Base-by-base conservation (phyloP, 169 alveolate genomes). In the Plasmodium relictum region DNA sequence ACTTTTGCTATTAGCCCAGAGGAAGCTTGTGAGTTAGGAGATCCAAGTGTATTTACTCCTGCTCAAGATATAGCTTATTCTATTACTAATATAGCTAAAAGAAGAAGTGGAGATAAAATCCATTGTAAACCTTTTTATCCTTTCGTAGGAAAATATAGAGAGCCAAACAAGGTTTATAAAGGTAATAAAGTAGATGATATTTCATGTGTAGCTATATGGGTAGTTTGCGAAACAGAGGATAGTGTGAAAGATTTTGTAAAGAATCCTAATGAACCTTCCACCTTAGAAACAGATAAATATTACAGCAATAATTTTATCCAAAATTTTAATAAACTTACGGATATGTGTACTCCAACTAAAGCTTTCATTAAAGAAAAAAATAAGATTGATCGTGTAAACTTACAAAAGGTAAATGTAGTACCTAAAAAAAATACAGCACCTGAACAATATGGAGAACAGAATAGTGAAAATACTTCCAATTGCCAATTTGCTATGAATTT, bases 191-290 rank as follows among this genome's bases (percentile, higher is more conserved):
- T 85, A 9, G 95, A 92, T 72, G 95, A 92, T 80, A 92, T 92
- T 44, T 76, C 92, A 42, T 92, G 95, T 80, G 95, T 92, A 52
- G 95, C 95, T n/a, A 69, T 85, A 18, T 92, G 95, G 95, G 93
- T 92, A n/a, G 94, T 78, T n/a, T 78, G 89, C 58, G 89, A 78
- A 78, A 78, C 63, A n/a, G 89, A 78, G 65, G 78, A 63, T 16
- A 78, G 89, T 65, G 78, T 78, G n/a, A 78, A 78, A 37, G 31
- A 78, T 63, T 31, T 78, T 22, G 78, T 45, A 44, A 54, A 52
- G 31, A 63, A 78, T 42, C 89, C 89, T 12, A 58, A 45, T 63
- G 71, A 78, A 22, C 89, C 89, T 7, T 78, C 76, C 42, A 78
- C 50, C 45, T 16, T 78, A 42, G 76, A 78, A 78, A 78, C 89